Base-by-base conservation (phyloP, 495 filamentous ascomycete species). In the Saxophila tyrrhenica region DNA sequence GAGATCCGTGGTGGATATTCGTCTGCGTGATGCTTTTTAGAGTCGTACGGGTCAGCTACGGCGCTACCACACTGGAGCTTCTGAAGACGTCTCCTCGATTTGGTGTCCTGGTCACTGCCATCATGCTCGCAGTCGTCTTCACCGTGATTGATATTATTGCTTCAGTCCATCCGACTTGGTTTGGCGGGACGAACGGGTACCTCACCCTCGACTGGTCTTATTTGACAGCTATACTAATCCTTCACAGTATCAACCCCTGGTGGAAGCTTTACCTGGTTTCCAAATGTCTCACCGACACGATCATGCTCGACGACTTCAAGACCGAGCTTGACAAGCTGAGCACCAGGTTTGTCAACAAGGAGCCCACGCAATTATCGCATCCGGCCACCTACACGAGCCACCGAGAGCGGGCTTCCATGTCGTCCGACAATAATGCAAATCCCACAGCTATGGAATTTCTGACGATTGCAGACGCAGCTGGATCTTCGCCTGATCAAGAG, bases 221-320 rank as follows among this genome's bases (percentile, higher is more conserved):
- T 8, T 8, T 9, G 16, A 8, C 9, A 39, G 9, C 8, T 39
- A 39, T 39, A 39, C 8, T 8, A 8, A 8, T 44, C 9, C 63
- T 63, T 0, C 58, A 64, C 32, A 67, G 72, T 39, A 69, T 75
- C 50, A 75, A 75, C 50, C 72, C 72, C 0, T 75, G 68, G 58
- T 75, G 72, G 72, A 73, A 75, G 54, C 62, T 80, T 5, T 70
- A 70, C 8, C 76, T 79, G 55, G 72, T 82, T 10, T 80, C 80
- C 70, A 82, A 80, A 61, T 79, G 76, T 50, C 71, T 79, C 32
- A 78, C 75, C 5, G 78, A 82, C 59, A 74, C 73, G 7, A 70
- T 80, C 45, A 72, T 82, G 45, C 72, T 82, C 0, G 78, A 82
- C 53, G 78, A 82, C 50, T 82, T 82, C 75, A 80, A 80, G 63